A percentile compares a stretch with the other conserved stretches of the same genome.
These are phyloP conservation scores for Haberlea rhodopensis DNA, from an alignment of 257 asterid species.

Conservation along the genomic window DNA sequence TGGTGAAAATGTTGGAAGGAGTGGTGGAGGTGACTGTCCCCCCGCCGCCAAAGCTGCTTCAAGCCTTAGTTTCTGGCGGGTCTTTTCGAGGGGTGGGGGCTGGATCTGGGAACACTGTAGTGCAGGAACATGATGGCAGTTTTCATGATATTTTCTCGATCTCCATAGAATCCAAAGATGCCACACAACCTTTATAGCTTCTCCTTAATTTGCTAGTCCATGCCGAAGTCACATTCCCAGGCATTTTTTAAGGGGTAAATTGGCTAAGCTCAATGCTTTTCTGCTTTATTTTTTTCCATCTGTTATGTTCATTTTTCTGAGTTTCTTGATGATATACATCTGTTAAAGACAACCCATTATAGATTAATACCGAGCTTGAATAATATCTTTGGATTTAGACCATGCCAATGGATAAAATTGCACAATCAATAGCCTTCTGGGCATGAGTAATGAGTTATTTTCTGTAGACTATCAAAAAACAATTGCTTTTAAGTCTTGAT, in stretches of 20 bases:
- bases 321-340: neutral
- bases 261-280: neutral
- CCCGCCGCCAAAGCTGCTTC: constrained; percentile 73
- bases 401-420: neutral
- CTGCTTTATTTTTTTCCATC: neutral
- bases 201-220: neutral
- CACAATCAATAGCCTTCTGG: neutral
- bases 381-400: neutral
- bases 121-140: constrained; percentile 29
- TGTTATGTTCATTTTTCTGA: neutral
- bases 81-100: constrained; percentile 59
- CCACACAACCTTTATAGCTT: constrained; percentile 30
- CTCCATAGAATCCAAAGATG: constrained; percentile 37
- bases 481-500: neutral
- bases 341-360: neutral
- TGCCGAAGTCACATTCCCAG: neutral
- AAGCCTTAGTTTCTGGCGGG: constrained; percentile 80
- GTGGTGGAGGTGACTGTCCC: constrained; percentile 65
- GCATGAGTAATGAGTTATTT: neutral
- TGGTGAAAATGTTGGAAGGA: constrained; percentile 86
- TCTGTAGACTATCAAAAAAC: neutral
- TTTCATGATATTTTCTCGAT: constrained; percentile 30
- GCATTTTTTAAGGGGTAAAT: constrained; percentile 12
- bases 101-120: constrained; percentile 36
- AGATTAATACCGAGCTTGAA: neutral